These are phyloP conservation scores for Durio zibethinus DNA, from an alignment of 345 rosid species.

Conservation along the genomic window DNA sequence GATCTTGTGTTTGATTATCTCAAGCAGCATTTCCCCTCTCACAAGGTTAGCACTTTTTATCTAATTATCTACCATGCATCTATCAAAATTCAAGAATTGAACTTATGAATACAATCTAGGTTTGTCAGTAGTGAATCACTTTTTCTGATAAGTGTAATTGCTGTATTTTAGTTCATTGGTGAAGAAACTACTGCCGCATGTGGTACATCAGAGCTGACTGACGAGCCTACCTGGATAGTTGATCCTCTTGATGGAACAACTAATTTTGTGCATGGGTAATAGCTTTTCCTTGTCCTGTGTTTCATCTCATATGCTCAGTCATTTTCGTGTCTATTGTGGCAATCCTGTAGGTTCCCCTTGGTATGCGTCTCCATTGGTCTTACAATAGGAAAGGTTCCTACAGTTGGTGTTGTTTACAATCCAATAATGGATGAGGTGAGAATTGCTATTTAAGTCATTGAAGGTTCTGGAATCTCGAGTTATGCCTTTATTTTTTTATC, in stretches of 20 bases:
- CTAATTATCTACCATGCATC: neutral
- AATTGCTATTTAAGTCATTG: neutral
- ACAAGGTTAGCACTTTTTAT: constrained; percentile 48
- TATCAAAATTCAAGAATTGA: neutral
- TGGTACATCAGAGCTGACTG: constrained; percentile 73
- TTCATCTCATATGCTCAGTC: neutral
- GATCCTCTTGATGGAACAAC: constrained; percentile 99
- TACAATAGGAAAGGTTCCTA: constrained; percentile 73
- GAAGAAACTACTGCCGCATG: constrained; percentile 93
- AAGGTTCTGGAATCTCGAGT: neutral
- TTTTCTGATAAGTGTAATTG: constrained; percentile 8
- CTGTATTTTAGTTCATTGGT: constrained; percentile 65
- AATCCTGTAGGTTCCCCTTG: constrained; percentile 64
- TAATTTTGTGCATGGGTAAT: constrained; percentile 92
- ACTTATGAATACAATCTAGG: neutral
- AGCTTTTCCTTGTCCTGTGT: constrained; percentile 3
- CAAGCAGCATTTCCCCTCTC: constrained; percentile 55
- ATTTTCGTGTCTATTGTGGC: neutral
- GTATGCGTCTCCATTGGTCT: constrained; percentile 96
- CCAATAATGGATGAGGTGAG: constrained; percentile 93
- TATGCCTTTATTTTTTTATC: neutral
- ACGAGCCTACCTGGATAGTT: constrained; percentile 97
- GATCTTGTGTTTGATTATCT: constrained; percentile 82
- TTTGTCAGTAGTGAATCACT: neutral
- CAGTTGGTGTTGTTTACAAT: constrained; percentile 85